Conservation (phyloP, 2,329 filamentous ascomycete genomes). For the Monilinia vaccinii-corymbosi region DNA sequence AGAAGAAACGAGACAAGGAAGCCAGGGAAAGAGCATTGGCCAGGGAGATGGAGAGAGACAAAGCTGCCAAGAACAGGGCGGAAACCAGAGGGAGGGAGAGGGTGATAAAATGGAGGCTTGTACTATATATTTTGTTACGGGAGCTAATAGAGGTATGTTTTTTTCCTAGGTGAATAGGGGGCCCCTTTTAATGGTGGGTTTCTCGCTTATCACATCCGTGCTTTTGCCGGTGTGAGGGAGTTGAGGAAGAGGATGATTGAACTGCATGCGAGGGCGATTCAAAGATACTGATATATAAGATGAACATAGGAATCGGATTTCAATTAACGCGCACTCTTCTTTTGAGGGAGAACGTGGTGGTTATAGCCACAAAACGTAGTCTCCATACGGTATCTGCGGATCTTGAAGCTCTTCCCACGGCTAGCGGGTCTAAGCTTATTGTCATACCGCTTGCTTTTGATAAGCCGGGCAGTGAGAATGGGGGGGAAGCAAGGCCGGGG, state of each 20-base stretch:
- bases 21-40: no score
- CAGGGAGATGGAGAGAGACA: no score
- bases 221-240: neutral
- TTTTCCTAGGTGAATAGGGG: neutral
- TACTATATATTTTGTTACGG: conserved; percentile 24
- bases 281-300: neutral
- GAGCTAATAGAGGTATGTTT: conserved; percentile 23
- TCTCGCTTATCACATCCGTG: conserved; percentile 4
- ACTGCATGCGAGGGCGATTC: no score
- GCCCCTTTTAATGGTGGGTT: neutral
- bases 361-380: conserved; percentile 35
- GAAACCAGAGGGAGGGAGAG: no score
- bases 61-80: no score
- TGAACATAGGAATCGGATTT: conserved; percentile 26
- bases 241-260: neutral
- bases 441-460: neutral
- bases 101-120: conserved; percentile 9
- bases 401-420: neutral
- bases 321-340: conserved; percentile 31
- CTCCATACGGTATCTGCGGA: conserved; percentile 9
- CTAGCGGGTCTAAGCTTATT: neutral
- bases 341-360: conserved; percentile 30
- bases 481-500: accelerated
- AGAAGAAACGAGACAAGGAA: no score
- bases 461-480: no score